Evolutionary conservation across 305 asterid species (phyloP), one percentile per base, ranked within the genome.

Genomic region (Ajuga reptans): DNA sequence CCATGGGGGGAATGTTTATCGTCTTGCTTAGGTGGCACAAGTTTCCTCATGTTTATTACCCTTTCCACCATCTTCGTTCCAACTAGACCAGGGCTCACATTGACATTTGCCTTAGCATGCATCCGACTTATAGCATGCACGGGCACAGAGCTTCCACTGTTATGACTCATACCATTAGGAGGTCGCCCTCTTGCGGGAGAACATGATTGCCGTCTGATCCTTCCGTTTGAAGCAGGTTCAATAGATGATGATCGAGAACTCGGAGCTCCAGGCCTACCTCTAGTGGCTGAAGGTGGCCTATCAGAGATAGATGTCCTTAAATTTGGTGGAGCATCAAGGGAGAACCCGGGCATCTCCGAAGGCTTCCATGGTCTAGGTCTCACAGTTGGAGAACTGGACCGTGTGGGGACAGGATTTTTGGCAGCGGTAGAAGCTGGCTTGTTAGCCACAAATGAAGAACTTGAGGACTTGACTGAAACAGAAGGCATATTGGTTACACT

Each of bases 51-150:
- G 78, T 94, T 91, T 59, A 94, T 77, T 10, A 91, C 96, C 81
- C 99, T 82, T 73, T 94, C 99, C 55, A 94, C 99, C 97, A 94
- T 94, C 78, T 91, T 91, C 27, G 88, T 87, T 58, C 99, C 99
- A 66, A 82, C 12, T 71, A 91, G 59, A 67, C 31, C 93, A 65
- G 99, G 99, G 82, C 93, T 94, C 52, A 89, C 88, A 49, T 86
- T 87, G 84, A 89, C 96, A 78, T 94, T 94, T 78, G 99, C 99
- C 79, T 91, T 94, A 58, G 95, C 97, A 77, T 88, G 86, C 74
- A 89, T 80, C 69, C 99, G 85, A 73, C 78, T 87, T 66, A 73
- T 73, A 43, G 87, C 89, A 42, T 76, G 74, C 65, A 85, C 85
- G 4, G 97, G 98, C 43, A 92, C 97, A 72, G 99, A 94, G 81